Conservation (phyloP, 2,329 filamentous ascomycete species). For the Scedosporium apiospermum region DNA sequence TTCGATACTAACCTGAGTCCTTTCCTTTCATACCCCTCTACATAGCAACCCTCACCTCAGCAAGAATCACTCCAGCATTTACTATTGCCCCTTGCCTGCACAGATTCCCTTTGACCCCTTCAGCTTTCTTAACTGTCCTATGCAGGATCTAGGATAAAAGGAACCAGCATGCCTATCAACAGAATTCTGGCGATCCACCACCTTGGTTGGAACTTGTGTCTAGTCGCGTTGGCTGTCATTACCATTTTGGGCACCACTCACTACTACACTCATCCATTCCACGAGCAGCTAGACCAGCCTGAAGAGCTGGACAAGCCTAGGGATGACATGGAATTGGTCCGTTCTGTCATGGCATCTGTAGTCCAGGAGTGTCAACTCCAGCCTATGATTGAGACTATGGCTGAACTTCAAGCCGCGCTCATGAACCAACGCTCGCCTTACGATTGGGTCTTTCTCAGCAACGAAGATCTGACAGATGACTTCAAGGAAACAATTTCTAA, state of each 20-base stretch:
- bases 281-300: constrained; percentile 48
- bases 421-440: constrained; percentile 58
- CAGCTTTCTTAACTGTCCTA: too few species aligned
- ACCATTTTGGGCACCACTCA: too few species aligned
- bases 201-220: neutral
- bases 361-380: constrained; percentile 63
- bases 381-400: constrained; percentile 54
- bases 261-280: too few species aligned
- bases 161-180: too few species aligned
- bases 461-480: constrained; percentile 64
- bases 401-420: constrained; percentile 27
- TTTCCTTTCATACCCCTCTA: neutral
- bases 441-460: constrained; percentile 84
- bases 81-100: too few species aligned
- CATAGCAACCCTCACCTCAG: too few species aligned
- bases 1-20: neutral
- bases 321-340: neutral
- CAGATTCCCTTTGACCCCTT: too few species aligned
- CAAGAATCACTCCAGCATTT: too few species aligned
- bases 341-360: constrained; percentile 46
- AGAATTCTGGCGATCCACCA: too few species aligned
- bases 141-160: too few species aligned
- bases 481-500: constrained; percentile 63
- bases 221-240: too few species aligned
- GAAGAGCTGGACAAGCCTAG: neutral